These are phyloP conservation scores for Huiozyma naganishii DNA, from an alignment of 805 yeast genomes.

Conservation along the genomic window DNA sequence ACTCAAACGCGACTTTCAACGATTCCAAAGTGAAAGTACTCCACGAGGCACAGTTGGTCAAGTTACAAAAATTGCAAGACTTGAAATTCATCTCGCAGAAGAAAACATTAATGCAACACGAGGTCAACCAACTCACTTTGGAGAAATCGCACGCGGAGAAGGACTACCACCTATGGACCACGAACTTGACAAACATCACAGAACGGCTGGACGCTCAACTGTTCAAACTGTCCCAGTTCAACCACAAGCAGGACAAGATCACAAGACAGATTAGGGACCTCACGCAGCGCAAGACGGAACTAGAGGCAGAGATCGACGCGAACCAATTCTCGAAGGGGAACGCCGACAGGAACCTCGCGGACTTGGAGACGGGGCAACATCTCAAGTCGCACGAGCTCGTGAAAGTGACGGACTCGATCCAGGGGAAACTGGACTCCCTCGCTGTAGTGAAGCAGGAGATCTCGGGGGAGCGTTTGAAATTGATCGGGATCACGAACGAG, in stretches of 20 bases:
- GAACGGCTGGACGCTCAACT: conserved; percentile 21
- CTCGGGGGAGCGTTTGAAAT: conserved; percentile 19
- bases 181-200: conserved; percentile 14
- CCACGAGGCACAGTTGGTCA: conserved; percentile 19
- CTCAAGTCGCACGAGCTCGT: conserved; percentile 16
- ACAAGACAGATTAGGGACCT: conserved; percentile 14
- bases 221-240: conserved; percentile 15
- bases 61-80: conserved; percentile 17
- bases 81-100: conserved; percentile 13
- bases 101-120: conserved; percentile 17
- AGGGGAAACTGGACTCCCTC: conserved; percentile 12
- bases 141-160: conserved; percentile 12
- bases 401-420: conserved; percentile 17
- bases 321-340: conserved; percentile 9
- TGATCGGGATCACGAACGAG: conserved; percentile 19
- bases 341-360: conserved; percentile 18
- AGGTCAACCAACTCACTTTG: conserved; percentile 17
- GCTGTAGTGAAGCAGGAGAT: conserved; percentile 22
- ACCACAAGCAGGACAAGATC: conserved; percentile 10
- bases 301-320: conserved; percentile 13
- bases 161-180: conserved; percentile 15
- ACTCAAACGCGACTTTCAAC: conserved; percentile 13
- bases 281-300: conserved; percentile 7
- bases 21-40: conserved; percentile 16
- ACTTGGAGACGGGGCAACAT: conserved; percentile 15